These are phyloP conservation scores for Thelonectria blattea DNA, from an alignment of 2,329 filamentous ascomycete species.

Conservation along the genomic window DNA sequence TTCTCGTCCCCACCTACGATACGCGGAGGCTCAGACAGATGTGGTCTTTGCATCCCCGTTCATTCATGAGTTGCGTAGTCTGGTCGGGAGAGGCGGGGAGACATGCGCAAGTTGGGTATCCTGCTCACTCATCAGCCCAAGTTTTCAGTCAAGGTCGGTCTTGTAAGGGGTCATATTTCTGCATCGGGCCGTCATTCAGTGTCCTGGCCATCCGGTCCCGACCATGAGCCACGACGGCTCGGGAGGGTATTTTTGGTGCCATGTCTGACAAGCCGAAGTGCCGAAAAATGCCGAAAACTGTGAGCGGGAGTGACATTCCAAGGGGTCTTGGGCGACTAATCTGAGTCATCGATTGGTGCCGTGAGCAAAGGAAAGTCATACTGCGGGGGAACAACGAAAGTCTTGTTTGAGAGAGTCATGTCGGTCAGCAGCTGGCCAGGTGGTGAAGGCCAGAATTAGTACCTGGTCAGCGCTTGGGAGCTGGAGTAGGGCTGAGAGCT, in stretches of 20 bases:
- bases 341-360: constrained; percentile 24
- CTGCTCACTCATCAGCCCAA: constrained; percentile 3
- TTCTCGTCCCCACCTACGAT: constrained; percentile 9
- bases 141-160: constrained; percentile 15
- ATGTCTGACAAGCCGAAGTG: background rate
- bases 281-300: background rate
- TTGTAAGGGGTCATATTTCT: background rate
- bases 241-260: background rate
- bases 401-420: background rate
- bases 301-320: background rate
- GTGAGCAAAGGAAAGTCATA: background rate
- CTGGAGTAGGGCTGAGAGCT: background rate
- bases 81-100: constrained; percentile 1
- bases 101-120: constrained; percentile 4
- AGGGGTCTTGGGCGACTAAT: constrained; percentile 26
- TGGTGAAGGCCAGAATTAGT: background rate
- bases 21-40: background rate
- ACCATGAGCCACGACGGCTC: constrained; percentile 13
- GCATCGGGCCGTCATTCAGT: constrained; percentile 16
- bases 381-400: background rate
- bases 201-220: background rate
- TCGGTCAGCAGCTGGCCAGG: background rate
- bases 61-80: constrained; percentile 3
- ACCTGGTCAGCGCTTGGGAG: background rate
- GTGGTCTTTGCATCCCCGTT: constrained; percentile 3